Evolutionary conservation across 148 eudicot species (phyloP), one percentile per base, ranked within the genome.

Genomic region (Hydrangea macrophylla): DNA sequence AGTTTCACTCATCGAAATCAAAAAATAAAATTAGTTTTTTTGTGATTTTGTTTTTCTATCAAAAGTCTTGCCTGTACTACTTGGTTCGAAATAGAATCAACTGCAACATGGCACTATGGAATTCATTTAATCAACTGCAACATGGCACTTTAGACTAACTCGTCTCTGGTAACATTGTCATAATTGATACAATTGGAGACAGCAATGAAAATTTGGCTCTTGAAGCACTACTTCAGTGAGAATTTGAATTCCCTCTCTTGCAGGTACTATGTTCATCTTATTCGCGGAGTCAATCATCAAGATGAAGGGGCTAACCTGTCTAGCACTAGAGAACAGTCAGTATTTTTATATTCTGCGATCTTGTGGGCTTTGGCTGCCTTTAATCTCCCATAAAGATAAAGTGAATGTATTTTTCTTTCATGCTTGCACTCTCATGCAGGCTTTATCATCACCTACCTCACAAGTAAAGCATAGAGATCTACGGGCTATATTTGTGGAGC

Each of bases 231-330:
- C 53, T n/a, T 66, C 58, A 65, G 55, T 72, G 15, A 68, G 51
- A 35, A 42, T 60, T 32, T 17, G 13, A 70, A 44, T 45, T 56
- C 27, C 64, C 26, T 75, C n/a, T 60, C 48, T 37, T 71, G 66
- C 85, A 93, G 98, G 86, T 93, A 66, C 77, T 69, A 27, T 91
- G 97, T 32, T 90, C 99, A 58, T 84, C 92, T 55, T 90, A 85
- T 81, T 76, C 96, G 35, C 82, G 87, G 58, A 88, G 85, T 67
- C 95, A 86, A 76, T 71, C 81, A 37, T 84, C 91, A 58, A 90
- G 87, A 67, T 80, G 86, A 33, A 87, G 78, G 76, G 76, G 48
- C 54, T 82, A 75, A 53, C 5, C 25, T 39, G 42, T 35, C 2
- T 20, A 4, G 60, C 33, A 57, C 35, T 13, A 57, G 60, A 57